A percentile compares a stretch with the other conserved stretches of the same genome.
These are phyloP conservation scores for Bryoerythrophyllum caledonicum DNA, from an alignment of 225 moss, liverwort and hornwort genomes.

Conservation along the genomic window DNA sequence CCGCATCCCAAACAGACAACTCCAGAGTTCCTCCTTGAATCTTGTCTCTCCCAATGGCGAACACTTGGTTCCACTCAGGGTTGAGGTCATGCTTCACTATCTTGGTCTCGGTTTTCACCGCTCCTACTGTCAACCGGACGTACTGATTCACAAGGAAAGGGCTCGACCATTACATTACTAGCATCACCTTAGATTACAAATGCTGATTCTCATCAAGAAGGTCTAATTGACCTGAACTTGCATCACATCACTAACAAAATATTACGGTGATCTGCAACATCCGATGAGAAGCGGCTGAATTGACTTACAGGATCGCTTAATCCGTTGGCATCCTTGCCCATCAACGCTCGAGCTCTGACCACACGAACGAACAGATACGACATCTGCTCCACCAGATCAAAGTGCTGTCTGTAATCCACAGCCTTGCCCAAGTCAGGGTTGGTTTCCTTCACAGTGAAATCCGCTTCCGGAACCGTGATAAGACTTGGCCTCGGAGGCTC, in stretches of 20 bases:
- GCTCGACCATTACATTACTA: neutral
- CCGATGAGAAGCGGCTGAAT: neutral
- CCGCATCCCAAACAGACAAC: conserved; percentile 85
- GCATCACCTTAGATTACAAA: no score
- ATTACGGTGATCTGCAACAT: neutral
- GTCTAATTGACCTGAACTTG: no score
- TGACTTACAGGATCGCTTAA: conserved; percentile 83
- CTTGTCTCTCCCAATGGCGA: conserved; percentile 86
- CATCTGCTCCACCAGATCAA: conserved; percentile 91
- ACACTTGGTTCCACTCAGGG: conserved; percentile 94
- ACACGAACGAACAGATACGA: conserved; percentile 74
- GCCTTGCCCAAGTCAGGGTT: conserved; percentile 75
- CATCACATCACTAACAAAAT: no score
- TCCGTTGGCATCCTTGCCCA: conserved; percentile 79
- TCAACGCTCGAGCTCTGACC: conserved; percentile 71
- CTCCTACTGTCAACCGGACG: conserved; percentile 75
- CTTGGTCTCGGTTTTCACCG: conserved; percentile 69
- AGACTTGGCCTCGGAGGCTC: conserved; percentile 44
- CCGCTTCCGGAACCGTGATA: conserved; percentile 62
- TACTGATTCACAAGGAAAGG: conserved; percentile 42
- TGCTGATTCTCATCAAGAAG: no score
- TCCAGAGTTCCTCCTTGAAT: conserved; percentile 72
- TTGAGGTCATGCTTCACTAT: conserved; percentile 63
- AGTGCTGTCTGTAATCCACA: conserved; percentile 86
- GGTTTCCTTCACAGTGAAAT: conserved; percentile 81